A percentile compares a stretch with the other conserved stretches of the same genome.
phyloP scores from a whole-genome alignment of 352 stramenopile species.

The Hyaloperonospora arabidopsidis region DNA sequence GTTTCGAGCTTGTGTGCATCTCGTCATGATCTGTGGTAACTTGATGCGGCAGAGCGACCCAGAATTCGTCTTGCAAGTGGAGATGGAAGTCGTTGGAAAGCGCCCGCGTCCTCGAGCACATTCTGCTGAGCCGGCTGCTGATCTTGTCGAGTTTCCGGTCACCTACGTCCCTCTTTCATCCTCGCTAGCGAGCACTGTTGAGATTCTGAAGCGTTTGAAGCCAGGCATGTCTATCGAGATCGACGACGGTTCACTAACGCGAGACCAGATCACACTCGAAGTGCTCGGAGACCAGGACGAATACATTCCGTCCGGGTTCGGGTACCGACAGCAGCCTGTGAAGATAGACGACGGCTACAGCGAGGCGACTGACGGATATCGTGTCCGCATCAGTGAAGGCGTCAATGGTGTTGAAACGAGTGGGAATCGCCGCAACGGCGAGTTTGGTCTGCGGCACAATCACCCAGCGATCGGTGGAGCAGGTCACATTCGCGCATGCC shows the following conservation, averaged over 20 bases:
- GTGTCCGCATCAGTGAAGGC: slow-evolving; percentile 40
- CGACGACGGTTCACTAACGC: slow-evolving; percentile 69
- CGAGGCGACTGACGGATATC: slow-evolving; percentile 23
- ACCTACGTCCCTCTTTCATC: slow-evolving; percentile 66
- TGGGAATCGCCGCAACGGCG: slow-evolving; percentile 9
- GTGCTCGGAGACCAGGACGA: slow-evolving; percentile 53
- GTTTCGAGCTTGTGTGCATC: slow-evolving; percentile 51
- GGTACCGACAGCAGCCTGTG: slow-evolving; percentile 13
- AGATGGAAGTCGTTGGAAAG: slow-evolving; percentile 17
- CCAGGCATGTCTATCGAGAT: slow-evolving; percentile 57
- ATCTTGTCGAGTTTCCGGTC: slow-evolving; percentile 53
- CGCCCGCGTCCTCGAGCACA: slow-evolving; percentile 28
- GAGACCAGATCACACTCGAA: slow-evolving; percentile 70
- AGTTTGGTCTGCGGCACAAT: slow-evolving; percentile 50
- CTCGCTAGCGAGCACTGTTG: slow-evolving; percentile 38
- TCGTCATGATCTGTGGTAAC: slow-evolving; percentile 39
- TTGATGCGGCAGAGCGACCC: slow-evolving; percentile 46
- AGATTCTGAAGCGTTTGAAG: slow-evolving; percentile 43
- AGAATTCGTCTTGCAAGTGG: slow-evolving; percentile 40
- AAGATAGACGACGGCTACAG: slow-evolving; percentile 7
- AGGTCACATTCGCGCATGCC: slow-evolving; percentile 58
- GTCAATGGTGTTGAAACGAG: slow-evolving; percentile 19
- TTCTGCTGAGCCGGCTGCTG: slow-evolving; percentile 36
- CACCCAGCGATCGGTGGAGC: slow-evolving; percentile 37
- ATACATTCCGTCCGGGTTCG: slow-evolving; percentile 43